Evolutionary conservation across 106 monocot genomes (phyloP), one percentile per base, ranked within the genome.

Genomic region (Acanthochlamys bracteata): DNA sequence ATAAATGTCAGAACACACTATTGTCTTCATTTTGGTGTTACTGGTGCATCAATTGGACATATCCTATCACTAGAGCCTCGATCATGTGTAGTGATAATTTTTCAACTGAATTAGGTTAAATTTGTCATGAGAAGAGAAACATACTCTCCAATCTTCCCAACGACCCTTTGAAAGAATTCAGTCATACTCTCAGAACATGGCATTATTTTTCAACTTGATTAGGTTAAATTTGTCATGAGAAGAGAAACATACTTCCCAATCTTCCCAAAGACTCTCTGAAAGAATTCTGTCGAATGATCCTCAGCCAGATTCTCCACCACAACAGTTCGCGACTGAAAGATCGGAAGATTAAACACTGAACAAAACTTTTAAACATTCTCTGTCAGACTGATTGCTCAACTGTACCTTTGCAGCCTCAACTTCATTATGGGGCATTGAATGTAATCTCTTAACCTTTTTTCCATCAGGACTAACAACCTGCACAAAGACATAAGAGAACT

Each of bases 391-490:
- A 42, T 7, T 22, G 11, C 33, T 33, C 6, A 33, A 33, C 33
- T 33, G 6, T 42, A 89, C 93, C 80, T 81, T 84, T 10, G 49
- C 39, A 64, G 81, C 79, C 51, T 76, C 66, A 0, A 49, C 20
- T 49, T 79, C 79, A 73, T 20, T 51, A 70, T 69, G 21, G 13
- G 71, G 78, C 39, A 90, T 64, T 23, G 86, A 83, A 66, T 80
- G 73, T 64, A 79, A 72, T 54, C 87, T 84, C 62, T 66, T 82
- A 21, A 95, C 84, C 58, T 67, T 84, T 42, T 90, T 85, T 20
- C 83, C 87, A 78, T 88, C 84, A 39, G 54, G 45, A 80, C 90
- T 90, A 24, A 96, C 76, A 70, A 76, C 82, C 90, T 95, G 79
- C 56, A 75, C 20, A 60, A 9, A 49, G 49, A 3, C 9, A 49